phyloP scores from a whole-genome alignment of 768 basidiomycete genomes.

The Lactarius vividus region DNA sequence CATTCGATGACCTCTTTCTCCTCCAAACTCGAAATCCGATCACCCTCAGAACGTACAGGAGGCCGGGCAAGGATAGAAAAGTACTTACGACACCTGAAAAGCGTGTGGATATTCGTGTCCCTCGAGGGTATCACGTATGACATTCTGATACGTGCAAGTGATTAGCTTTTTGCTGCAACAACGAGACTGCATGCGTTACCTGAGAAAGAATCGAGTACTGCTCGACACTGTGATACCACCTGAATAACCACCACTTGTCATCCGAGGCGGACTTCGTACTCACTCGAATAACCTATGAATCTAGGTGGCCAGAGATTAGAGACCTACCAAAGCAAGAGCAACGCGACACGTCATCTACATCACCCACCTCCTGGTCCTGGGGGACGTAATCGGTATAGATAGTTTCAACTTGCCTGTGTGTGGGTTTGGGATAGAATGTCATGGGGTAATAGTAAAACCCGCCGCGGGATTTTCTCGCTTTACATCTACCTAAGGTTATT shows the following conservation, averaged over 20 bases:
- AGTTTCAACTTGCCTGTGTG: not conserved
- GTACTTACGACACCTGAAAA: constrained; percentile 25
- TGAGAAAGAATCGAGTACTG: constrained; percentile 20
- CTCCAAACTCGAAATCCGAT: constrained; percentile 4
- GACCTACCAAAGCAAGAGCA: not conserved
- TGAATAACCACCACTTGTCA: not conserved
- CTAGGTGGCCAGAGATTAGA: not conserved
- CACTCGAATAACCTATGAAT: constrained; percentile 18
- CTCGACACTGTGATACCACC: constrained; percentile 9
- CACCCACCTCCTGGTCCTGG: not conserved
- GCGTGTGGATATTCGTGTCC: constrained; percentile 20
- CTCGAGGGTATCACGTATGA: constrained; percentile 21
- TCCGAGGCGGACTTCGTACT: not conserved
- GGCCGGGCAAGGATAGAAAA: not conserved
- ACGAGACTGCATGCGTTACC: not conserved
- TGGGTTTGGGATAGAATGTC: not conserved
- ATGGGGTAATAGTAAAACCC: constrained; percentile 6
- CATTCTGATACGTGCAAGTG: not conserved
- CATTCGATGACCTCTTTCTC: constrained; percentile 24
- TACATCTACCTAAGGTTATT: constrained; percentile 19
- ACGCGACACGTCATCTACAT: constrained; percentile 14
- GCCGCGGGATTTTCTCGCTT: not conserved
- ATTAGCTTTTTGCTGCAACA: not conserved
- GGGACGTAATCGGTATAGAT: not conserved
- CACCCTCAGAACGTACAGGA: not conserved